Percentiles rank a stretch among this genome's conserved stretches.
phyloP scores from a whole-genome alignment of 495 filamentous ascomycete species.

The Hypoxylon fuscum region DNA sequence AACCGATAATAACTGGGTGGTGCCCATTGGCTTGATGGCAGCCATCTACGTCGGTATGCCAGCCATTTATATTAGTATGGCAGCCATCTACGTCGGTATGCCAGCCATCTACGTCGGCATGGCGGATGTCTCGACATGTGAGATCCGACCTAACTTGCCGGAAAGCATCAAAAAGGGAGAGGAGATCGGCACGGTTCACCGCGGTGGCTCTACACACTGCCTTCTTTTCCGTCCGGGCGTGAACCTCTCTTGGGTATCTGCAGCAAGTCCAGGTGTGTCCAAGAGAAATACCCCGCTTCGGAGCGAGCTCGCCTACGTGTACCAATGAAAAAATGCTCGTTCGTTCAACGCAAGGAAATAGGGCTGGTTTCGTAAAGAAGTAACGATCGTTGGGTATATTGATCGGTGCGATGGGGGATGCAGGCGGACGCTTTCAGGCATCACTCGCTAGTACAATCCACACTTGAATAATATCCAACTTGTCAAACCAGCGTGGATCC shows the following conservation, averaged over 20 bases:
- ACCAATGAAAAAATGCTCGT: too few relatives aligned
- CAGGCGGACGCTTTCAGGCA: too few relatives aligned
- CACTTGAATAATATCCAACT: too few relatives aligned
- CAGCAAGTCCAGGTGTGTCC: constrained; percentile 1
- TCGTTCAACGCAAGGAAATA: too few relatives aligned
- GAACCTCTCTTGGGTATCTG: constrained; percentile 20
- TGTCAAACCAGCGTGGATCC: too few relatives aligned
- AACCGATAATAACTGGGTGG: constrained; percentile 55
- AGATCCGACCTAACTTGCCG: constrained; percentile 53
- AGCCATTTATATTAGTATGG: constrained; percentile 12
- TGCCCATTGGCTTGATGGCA: constrained; percentile 63
- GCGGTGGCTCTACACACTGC: constrained; percentile 65
- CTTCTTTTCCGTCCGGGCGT: constrained; percentile 53
- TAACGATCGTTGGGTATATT: too few relatives aligned
- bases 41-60: constrained; percentile 64
- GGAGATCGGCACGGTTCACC: constrained; percentile 67
- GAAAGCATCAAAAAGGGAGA: constrained; percentile 63
- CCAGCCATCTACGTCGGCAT: constrained; percentile 12
- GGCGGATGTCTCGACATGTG: constrained; percentile 63
- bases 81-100: constrained; percentile 7
- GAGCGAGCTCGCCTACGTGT: too few relatives aligned
- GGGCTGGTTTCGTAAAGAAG: too few relatives aligned
- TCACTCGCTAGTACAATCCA: too few relatives aligned
- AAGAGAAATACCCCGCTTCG: too few relatives aligned
- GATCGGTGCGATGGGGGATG: too few relatives aligned